Evolutionary conservation across 1,284 basidiomycete genomes (phyloP).

Genomic region (Ceratobasidium sp.): DNA sequence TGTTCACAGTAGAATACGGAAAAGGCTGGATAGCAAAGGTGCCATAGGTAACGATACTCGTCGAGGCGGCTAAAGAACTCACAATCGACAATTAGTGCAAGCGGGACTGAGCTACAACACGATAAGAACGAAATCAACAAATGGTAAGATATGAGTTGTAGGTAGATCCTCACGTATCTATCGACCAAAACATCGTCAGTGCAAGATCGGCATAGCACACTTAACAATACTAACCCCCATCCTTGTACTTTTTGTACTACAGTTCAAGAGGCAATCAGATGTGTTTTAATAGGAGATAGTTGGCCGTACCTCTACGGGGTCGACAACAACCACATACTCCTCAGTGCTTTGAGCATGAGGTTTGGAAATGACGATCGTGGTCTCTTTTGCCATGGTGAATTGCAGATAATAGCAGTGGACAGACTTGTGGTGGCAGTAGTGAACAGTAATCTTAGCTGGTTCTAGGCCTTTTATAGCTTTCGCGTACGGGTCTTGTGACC

Average conservation of each 20-base stretch:
- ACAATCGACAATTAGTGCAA: conserved; percentile 79
- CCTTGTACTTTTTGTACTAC: conserved; percentile 80
- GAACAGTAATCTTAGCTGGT: not conserved
- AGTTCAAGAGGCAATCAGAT: conserved; percentile 41
- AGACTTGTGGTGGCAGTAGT: not conserved
- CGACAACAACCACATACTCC: conserved; percentile 72
- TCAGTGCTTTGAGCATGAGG: conserved; percentile 72
- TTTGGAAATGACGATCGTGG: conserved; percentile 68
- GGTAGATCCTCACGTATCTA: conserved; percentile 67
- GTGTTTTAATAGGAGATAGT: not conserved
- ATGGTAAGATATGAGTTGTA: not conserved
- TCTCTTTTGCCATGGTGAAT: conserved; percentile 29
- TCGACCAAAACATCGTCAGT: conserved; percentile 40
- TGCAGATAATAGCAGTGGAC: not conserved
- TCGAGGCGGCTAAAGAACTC: conserved; percentile 47
- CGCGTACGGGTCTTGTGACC: conserved; percentile 25
- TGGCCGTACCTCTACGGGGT: conserved; percentile 64
- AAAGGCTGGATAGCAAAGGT: conserved; percentile 54
- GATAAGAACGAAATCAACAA: conserved; percentile 35
- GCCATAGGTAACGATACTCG: conserved; percentile 44
- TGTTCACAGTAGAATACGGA: conserved; percentile 64
- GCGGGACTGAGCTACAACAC: conserved; percentile 63
- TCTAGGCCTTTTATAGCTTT: conserved; percentile 10
- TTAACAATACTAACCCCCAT: conserved; percentile 63
- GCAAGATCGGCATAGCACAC: conserved; percentile 45